Percentiles rank a stretch among this genome's conserved stretches.
Evolutionary conservation across 108 stramenopile genomes (phyloP).

Genomic region (Skeletonema costatum): DNA sequence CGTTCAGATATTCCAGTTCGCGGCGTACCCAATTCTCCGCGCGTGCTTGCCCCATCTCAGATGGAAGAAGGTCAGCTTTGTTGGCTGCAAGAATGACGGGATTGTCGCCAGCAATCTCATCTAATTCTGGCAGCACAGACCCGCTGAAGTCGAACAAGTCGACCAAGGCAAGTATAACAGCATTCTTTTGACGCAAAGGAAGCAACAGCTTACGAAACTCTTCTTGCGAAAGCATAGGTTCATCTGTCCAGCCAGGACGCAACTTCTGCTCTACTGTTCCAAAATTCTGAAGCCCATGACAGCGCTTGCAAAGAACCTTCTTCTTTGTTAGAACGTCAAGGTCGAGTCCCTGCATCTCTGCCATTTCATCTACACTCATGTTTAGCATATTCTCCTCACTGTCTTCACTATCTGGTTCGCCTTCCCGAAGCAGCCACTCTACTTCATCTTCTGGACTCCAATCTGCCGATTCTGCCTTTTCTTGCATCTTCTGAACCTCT

Average conservation of each 20-base stretch:
- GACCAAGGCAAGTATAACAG: constrained; percentile 83
- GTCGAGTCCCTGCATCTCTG: constrained; percentile 73
- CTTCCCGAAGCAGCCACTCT: constrained; percentile 76
- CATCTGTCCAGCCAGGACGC: constrained; percentile 88
- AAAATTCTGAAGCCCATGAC: constrained; percentile 83
- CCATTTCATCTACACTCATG: constrained; percentile 72
- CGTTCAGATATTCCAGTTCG: constrained; percentile 82
- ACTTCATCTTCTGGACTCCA: constrained; percentile 89
- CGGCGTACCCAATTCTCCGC: constrained; percentile 91
- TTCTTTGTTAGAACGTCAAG: constrained; percentile 65
- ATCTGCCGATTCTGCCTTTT: constrained; percentile 75
- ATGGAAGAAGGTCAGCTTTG: constrained; percentile 86
- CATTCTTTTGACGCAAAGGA: constrained; percentile 72
- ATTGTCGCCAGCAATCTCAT: constrained; percentile 90
- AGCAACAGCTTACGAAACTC: constrained; percentile 75
- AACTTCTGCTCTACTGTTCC: constrained; percentile 75
- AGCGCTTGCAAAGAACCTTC: constrained; percentile 85
- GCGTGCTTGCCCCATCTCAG: constrained; percentile 78
- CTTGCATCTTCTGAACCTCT: constrained; percentile 73
- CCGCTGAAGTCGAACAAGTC: constrained; percentile 92
- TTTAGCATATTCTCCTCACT: constrained; percentile 27
- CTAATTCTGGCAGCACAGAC: constrained; percentile 84
- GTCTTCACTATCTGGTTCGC: constrained; percentile 26
- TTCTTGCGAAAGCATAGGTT: constrained; percentile 81
- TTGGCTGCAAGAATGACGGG: constrained; percentile 91